Evolutionary conservation across 371 early-diverging fungal species (phyloP).

Genomic region (Lichtheimia ramosa): DNA sequence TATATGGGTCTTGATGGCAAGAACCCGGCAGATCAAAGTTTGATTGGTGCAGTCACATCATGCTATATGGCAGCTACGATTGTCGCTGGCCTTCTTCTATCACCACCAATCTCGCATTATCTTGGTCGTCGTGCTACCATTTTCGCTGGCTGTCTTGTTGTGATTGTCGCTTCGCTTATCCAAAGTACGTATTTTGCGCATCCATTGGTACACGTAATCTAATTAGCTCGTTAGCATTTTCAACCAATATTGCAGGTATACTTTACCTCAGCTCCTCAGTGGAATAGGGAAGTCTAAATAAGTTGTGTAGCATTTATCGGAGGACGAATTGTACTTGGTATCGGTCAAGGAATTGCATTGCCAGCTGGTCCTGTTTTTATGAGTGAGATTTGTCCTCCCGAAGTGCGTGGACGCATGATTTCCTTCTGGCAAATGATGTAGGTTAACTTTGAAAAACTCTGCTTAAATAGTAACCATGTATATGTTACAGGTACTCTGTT

Average conservation of each 20-base stretch:
- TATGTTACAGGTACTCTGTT: slow-evolving; percentile 17
- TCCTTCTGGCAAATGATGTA: slow-evolving; percentile 35
- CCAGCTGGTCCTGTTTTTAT: slow-evolving; percentile 30
- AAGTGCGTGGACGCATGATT: slow-evolving; percentile 32
- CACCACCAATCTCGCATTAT: slow-evolving; percentile 20
- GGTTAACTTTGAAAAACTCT: background rate
- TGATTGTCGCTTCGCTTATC: slow-evolving; percentile 23
- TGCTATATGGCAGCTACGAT: slow-evolving; percentile 26
- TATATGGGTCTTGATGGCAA: slow-evolving; percentile 18
- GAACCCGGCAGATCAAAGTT: slow-evolving; percentile 14
- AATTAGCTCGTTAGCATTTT: slow-evolving; percentile 13
- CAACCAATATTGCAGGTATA: slow-evolving; percentile 21
- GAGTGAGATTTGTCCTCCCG: slow-evolving; percentile 24
- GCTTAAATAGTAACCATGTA: background rate
- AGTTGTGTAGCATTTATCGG: slow-evolving; percentile 22
- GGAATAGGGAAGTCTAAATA: background rate
- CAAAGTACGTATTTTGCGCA: slow-evolving; percentile 11
- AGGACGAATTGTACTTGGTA: slow-evolving; percentile 25
- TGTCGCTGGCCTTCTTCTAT: slow-evolving; percentile 20
- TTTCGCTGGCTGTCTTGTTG: slow-evolving; percentile 20
- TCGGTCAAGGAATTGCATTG: slow-evolving; percentile 28
- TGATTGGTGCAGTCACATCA: slow-evolving; percentile 29
- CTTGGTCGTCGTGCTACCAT: slow-evolving; percentile 28
- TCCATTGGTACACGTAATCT: background rate
- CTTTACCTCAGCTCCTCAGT: background rate